Evolutionary conservation across 441 rosid species (phyloP).

Genomic region (Erodium trifolium): DNA sequence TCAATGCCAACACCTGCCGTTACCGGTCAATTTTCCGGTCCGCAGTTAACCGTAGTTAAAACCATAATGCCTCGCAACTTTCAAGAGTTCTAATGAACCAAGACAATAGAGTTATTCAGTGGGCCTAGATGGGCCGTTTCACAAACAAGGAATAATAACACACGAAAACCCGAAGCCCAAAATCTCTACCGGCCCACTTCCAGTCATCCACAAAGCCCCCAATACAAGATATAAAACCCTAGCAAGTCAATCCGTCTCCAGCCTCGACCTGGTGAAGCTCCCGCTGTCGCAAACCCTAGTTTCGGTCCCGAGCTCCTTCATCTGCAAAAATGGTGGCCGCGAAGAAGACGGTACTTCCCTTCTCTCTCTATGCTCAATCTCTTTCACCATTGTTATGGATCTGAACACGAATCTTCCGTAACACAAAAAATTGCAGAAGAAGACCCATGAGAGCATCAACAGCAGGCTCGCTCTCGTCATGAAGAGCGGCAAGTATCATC

Average conservation of each 20-base stretch:
- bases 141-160: too few relatives aligned
- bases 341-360: constrained; percentile 27
- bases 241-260: background rate
- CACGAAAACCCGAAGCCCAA: background rate
- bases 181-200: too few relatives aligned
- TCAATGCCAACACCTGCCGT: too few relatives aligned
- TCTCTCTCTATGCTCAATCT: background rate
- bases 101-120: too few relatives aligned
- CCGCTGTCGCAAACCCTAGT: background rate
- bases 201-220: background rate
- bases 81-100: too few relatives aligned
- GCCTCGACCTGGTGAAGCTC: constrained; percentile 1
- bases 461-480: constrained; percentile 61
- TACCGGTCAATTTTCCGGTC: too few relatives aligned
- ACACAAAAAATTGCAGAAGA: constrained; percentile 26
- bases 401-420: background rate
- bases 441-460: constrained; percentile 48
- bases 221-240: background rate
- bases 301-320: background rate
- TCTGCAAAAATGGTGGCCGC: constrained; percentile 26
- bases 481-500: constrained; percentile 65
- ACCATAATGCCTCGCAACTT: too few relatives aligned
- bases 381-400: background rate
- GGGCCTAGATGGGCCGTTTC: too few relatives aligned
- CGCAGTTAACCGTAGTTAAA: too few relatives aligned